Base-by-base conservation (phyloP, 2,329 filamentous ascomycete species). In the Nannizziopsis arthrosporioides region DNA sequence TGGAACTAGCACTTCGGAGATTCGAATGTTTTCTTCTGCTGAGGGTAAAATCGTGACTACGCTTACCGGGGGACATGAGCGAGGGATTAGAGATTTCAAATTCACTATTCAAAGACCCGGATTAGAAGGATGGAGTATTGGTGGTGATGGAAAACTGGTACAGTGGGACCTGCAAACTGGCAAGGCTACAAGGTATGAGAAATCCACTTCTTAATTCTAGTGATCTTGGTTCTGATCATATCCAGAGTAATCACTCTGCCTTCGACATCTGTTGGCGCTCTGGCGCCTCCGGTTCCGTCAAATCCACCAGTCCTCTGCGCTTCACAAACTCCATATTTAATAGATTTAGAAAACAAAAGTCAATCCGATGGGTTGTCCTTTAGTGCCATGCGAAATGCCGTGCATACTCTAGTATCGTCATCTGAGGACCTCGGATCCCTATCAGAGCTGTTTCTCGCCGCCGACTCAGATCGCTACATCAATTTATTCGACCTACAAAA, bases 111-210 rank as follows among this genome's bases (percentile, higher is more conserved):
- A 63, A 30, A 59, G 59, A 6, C 60, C 65, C 17, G 59, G 55
- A 46, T 57, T 63, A 17, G 68, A 71, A 53, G 72, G 65, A n/a
- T 75, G 73, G 73, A 75, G 73, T 64, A 68, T 74, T 50, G 73
- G 73, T 42, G 69, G 68, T 43, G 73, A 75, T 59, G 70, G 69
- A 51, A 74, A 70, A 55, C 63, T 75, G 42, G 66, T 74, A 17
- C 71, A 74, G 54, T 75, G 73, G 73, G 69, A 75, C 60, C 56
- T 75, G 48, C 62, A 57, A 53, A 69, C 63, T 17, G 65, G 67
- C 48, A 60, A 66, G 53, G 64, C 60, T 43, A 61, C 67, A 49
- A 66, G 68, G 73, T 74, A 63, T 52, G 59, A 53, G 31, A 12
- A 14, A 19, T 17, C 9, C 31, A 22, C 44, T 35, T 48, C 42